Percentiles rank a stretch among this genome's conserved stretches.
Conservation (phyloP, 176 grass and related monocot species). For the Sorghum bicolor region DNA sequence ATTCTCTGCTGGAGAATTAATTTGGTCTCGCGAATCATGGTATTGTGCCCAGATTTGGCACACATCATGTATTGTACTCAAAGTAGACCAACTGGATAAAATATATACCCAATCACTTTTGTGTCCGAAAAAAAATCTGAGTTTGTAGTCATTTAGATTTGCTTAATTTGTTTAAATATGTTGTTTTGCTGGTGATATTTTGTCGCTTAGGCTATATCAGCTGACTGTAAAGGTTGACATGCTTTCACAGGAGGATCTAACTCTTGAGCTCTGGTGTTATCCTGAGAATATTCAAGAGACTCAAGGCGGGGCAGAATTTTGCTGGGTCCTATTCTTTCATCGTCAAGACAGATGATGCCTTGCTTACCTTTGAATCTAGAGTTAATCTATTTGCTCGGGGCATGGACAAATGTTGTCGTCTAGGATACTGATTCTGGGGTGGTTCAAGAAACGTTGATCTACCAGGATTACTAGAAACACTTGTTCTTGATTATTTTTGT, state of each 20-base stretch:
- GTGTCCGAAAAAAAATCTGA: background rate
- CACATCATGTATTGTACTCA: background rate
- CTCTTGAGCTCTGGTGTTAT: background rate
- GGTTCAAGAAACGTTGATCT: background rate
- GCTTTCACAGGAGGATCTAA: slow-evolving; percentile 40
- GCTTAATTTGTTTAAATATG: background rate
- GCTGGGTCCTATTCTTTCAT: background rate
- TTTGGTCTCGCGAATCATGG: background rate
- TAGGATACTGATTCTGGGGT: background rate
- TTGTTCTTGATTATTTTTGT: background rate
- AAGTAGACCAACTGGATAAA: no score
- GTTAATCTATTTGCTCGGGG: background rate
- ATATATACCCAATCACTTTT: background rate
- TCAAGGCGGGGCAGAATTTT: no score
- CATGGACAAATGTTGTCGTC: background rate
- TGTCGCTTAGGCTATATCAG: background rate
- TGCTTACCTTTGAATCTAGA: background rate
- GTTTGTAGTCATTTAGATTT: background rate
- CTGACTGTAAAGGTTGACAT: slow-evolving; percentile 22
- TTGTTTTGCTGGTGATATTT: background rate
- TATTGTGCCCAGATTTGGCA: background rate
- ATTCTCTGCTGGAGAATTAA: background rate
- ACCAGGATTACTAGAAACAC: background rate
- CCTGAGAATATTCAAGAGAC: slow-evolving; percentile 3
- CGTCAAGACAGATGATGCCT: background rate